A percentile compares a stretch with the other conserved stretches of the same genome.
phyloP scores from a whole-genome alignment of 345 rosid genomes.

The Eucalyptus viminalis region DNA sequence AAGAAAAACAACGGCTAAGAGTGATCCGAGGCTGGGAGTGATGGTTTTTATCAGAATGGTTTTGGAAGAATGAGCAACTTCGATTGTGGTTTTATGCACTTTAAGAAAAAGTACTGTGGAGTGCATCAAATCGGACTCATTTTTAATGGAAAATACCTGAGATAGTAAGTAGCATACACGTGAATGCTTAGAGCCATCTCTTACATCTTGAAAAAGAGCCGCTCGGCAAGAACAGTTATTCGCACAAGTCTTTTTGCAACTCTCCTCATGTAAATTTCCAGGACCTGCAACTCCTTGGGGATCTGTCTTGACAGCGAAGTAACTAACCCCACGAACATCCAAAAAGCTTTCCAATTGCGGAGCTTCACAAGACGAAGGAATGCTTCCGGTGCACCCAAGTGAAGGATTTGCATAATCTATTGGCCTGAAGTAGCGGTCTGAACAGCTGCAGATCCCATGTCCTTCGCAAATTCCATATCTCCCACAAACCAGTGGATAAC shows the following conservation, averaged over 20 bases:
- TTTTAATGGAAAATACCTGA: no score
- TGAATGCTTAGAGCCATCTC: neutral
- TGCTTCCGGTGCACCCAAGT: neutral
- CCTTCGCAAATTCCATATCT: neutral
- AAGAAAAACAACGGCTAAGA: neutral
- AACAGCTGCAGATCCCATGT: neutral
- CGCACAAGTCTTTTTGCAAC: neutral
- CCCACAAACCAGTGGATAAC: neutral
- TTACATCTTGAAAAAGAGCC: neutral
- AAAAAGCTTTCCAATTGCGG: neutral
- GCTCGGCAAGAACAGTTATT: slow-evolving; percentile 14
- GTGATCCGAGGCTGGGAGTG: neutral
- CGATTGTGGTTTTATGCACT: neutral
- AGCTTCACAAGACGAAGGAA: neutral
- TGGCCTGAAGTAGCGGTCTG: neutral
- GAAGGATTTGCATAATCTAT: neutral
- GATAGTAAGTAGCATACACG: no score
- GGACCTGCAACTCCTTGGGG: neutral
- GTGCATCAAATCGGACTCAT: neutral
- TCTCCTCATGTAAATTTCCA: neutral
- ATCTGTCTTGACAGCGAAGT: neutral
- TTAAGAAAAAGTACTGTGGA: neutral
- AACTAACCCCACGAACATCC: neutral
- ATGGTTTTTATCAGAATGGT: neutral
- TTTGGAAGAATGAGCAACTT: neutral